Percentiles rank a stretch among this genome's conserved stretches.
phyloP scores from a whole-genome alignment of 371 early-diverging fungal genomes.

The Mucor mucedo region DNA sequence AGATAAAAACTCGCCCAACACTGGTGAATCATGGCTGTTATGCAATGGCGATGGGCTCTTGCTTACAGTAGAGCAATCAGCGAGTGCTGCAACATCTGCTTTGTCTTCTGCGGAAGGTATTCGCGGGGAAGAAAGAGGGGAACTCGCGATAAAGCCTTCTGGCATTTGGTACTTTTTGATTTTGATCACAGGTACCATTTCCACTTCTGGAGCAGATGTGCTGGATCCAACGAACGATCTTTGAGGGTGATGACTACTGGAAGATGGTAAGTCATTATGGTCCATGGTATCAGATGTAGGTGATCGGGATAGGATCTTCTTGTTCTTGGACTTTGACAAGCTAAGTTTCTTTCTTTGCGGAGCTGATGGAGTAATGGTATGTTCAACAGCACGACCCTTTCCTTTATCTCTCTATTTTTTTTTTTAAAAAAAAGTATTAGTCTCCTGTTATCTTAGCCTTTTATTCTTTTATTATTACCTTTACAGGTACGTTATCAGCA shows the following conservation, averaged over 20 bases:
- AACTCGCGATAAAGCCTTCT: no score
- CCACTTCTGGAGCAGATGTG: no score
- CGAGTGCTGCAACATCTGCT: no score
- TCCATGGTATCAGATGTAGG: neutral
- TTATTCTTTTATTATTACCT: no score
- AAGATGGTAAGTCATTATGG: neutral
- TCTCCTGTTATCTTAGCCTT: neutral
- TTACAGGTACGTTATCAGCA: no score
- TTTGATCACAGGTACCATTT: no score
- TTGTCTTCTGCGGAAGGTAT: no score
- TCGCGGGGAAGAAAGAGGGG: no score
- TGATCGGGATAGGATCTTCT: neutral
- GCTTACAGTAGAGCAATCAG: neutral
- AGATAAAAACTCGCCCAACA: neutral
- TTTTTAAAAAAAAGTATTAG: neutral
- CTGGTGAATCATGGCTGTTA: neutral
- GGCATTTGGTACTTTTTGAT: no score
- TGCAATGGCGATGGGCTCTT: neutral
- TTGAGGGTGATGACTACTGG: neutral
- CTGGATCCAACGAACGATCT: neutral
- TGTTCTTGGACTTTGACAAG: conserved; percentile 15
- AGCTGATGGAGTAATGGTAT: neutral
- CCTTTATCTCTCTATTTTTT: conserved; percentile 18
- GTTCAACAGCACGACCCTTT: conserved; percentile 19
- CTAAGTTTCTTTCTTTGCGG: conserved; percentile 9